phyloP scores from a whole-genome alignment of 805 yeast genomes.

The Suhomyces sp. region DNA sequence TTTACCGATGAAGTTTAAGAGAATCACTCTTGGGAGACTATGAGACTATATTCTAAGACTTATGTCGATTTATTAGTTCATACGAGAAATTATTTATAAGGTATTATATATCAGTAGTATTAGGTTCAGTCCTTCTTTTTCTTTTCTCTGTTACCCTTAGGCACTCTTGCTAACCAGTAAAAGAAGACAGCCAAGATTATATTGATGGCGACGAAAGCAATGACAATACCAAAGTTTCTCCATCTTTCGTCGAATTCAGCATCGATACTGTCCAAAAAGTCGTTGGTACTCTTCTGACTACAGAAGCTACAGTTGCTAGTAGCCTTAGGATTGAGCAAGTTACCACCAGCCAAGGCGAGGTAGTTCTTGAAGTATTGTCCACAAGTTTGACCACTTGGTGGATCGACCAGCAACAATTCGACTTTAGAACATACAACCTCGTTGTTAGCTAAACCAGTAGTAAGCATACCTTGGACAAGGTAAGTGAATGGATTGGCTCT shows the following conservation, averaged over 20 bases:
- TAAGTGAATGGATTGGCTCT: constrained; percentile 71
- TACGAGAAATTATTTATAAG: background rate
- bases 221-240: constrained; percentile 62
- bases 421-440: constrained; percentile 23
- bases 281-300: constrained; percentile 52
- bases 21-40: too few relatives aligned
- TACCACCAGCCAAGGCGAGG: constrained; percentile 48
- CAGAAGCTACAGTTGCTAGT: constrained; percentile 51
- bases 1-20: too few relatives aligned
- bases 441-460: constrained; percentile 49
- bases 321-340: constrained; percentile 51
- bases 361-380: constrained; percentile 48
- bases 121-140: constrained; percentile 2
- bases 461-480: constrained; percentile 54
- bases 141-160: constrained; percentile 49
- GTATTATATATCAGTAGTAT: background rate
- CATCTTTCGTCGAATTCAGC: constrained; percentile 52
- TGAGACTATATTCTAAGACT: background rate
- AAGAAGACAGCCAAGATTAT: constrained; percentile 29
- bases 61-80: background rate
- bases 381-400: constrained; percentile 64
- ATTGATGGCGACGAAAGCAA: constrained; percentile 33
- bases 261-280: constrained; percentile 47
- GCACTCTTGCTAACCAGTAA: constrained; percentile 73
- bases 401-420: constrained; percentile 28